Evolutionary conservation across 2,329 filamentous ascomycete genomes (phyloP), one percentile per base, ranked within the genome.

Genomic region (Penicillium sp.): DNA sequence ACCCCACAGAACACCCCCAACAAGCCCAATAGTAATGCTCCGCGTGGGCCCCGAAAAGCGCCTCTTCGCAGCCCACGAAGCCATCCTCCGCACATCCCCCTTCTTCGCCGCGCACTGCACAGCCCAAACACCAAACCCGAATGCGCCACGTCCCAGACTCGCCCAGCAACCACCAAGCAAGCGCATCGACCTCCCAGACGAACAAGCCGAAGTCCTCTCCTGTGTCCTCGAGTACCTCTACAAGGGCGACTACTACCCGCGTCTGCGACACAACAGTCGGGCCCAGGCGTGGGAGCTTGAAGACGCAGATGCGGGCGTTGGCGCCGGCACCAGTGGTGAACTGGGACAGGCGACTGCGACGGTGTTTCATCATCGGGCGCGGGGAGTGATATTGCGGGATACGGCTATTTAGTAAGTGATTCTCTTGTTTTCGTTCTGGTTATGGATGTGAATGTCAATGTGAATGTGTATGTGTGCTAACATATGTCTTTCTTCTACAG

Each of bases 221-320:
- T 92, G 89, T 6, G 83, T 97, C 11, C 86, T 97, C 55, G 92
- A 97, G 72, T 96, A 89, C 66, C 85, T 97, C 55, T 95, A 95
- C 83, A 95, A 95, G 77, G 92, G 92, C 62, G 92, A 96, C 75
- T 96, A 96, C 78, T 92, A 88, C 66, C 92, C 92, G 3, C 88
- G 89, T 19, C 82, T 96, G 25, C 77, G 91, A 55, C 91, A 91
- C 76, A 91, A 93, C 78, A 91, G 92, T 79, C 86, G 87, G 62
- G 84, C 85, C 54, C 87, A 91, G 73, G 87, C 85, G 51, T 96
- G 90, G 88, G 87, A 89, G 70, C 79, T 96, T n/a, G 91, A 95
- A 74, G 84, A 85, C 49, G 73, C 76, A 1, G 79, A 76, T 8
- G 78, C 45, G 2, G 59, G 67, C 16, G 58, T 49, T 81, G 81